Conservation (phyloP, 768 basidiomycete genomes). For the Baorangia bicolor region DNA sequence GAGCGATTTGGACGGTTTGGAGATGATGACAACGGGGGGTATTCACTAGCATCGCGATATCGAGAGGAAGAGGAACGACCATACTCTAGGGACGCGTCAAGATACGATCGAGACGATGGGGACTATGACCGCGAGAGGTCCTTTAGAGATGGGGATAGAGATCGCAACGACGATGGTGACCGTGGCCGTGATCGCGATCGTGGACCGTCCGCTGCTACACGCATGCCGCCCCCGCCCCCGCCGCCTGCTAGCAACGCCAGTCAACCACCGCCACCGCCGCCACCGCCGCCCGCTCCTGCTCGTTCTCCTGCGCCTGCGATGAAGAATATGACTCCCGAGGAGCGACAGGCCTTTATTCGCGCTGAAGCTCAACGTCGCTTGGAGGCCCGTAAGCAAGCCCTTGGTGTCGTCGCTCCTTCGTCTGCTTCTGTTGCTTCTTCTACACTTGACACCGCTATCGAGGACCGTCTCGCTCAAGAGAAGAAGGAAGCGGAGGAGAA, state of each 20-base stretch:
- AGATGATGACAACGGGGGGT: constrained; percentile 37
- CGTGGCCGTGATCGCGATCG: constrained; percentile 39
- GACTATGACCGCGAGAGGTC: constrained; percentile 35
- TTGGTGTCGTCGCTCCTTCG: constrained; percentile 63
- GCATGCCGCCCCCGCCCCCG: constrained; percentile 48
- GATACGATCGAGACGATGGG: constrained; percentile 37
- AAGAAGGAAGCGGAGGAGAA: constrained; percentile 91
- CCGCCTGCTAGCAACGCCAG: constrained; percentile 38
- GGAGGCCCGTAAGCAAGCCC: constrained; percentile 78
- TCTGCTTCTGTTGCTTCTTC: constrained; percentile 39
- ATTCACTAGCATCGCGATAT: constrained; percentile 33
- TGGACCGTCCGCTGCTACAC: constrained; percentile 37
- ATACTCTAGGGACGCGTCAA: constrained; percentile 45
- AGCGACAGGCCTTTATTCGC: constrained; percentile 73
- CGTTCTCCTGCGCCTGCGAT: constrained; percentile 58
- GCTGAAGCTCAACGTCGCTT: constrained; percentile 81
- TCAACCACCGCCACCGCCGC: constrained; percentile 37
- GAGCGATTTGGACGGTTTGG: constrained; percentile 73
- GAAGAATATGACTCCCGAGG: constrained; percentile 82
- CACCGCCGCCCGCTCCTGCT: constrained; percentile 50
- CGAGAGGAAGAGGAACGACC: constrained; percentile 52
- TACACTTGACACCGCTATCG: constrained; percentile 74
- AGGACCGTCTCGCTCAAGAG: constrained; percentile 81
- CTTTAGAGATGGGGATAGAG: constrained; percentile 32
- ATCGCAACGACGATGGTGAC: constrained; percentile 21